These are phyloP conservation scores for Phytophthora hibernalis DNA, from an alignment of 352 stramenopile genomes.

Conservation along the genomic window DNA sequence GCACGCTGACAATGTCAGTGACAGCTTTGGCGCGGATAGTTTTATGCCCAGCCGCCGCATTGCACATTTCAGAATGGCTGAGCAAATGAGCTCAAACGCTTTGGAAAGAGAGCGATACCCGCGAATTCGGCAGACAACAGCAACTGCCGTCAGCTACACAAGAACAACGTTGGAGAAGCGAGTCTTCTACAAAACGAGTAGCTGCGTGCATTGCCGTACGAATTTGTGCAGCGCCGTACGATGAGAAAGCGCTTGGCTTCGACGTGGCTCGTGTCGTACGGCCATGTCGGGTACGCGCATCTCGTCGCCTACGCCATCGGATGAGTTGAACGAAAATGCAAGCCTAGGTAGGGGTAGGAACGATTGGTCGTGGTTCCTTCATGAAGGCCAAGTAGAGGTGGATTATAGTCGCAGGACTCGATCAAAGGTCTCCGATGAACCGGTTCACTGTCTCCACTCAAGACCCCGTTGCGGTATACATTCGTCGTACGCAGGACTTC, in stretches of 20 bases:
- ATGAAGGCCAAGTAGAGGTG: too few relatives aligned
- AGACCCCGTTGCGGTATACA: not conserved
- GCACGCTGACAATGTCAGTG: too few relatives aligned
- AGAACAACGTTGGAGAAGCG: not conserved
- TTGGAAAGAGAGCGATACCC: not conserved
- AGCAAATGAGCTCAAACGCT: not conserved
- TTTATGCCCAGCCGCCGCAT: too few relatives aligned
- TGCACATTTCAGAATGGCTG: too few relatives aligned
- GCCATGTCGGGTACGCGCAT: not conserved
- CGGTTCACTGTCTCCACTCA: too few relatives aligned
- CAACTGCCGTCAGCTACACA: not conserved
- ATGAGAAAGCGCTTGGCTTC: not conserved
- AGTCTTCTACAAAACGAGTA: not conserved
- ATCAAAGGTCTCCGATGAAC: too few relatives aligned
- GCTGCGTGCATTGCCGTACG: not conserved
- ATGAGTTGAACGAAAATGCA: not conserved
- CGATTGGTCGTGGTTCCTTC: too few relatives aligned
- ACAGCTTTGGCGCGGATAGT: too few relatives aligned
- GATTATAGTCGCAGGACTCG: too few relatives aligned
- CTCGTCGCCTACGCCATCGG: not conserved
- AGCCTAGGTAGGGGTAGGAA: too few relatives aligned
- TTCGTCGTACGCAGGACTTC: not conserved
- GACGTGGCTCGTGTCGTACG: not conserved
- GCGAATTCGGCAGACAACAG: not conserved
- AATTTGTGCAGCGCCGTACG: not conserved